Conservation (phyloP, 139 green algal species). For the Micractinium sp. region DNA sequence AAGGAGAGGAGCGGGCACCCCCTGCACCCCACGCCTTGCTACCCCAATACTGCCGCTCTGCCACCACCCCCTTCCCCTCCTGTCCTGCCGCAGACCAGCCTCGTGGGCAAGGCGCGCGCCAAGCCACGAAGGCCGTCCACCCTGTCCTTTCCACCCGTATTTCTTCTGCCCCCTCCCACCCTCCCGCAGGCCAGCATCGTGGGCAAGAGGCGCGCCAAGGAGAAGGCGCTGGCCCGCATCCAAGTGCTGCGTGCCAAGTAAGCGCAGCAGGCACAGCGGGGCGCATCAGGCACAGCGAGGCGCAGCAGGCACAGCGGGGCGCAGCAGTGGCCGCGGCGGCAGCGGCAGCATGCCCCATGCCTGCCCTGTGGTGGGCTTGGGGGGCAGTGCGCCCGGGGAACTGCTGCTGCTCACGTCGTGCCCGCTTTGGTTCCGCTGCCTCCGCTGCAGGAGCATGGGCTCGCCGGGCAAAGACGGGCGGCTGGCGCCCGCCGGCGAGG, state of each 20-base stretch:
- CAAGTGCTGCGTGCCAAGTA: conserved; percentile 16
- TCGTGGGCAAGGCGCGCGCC: conserved; percentile 15
- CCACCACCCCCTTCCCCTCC: neutral
- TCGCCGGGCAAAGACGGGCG: neutral
- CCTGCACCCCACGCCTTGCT: neutral
- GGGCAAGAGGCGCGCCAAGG: conserved; percentile 20
- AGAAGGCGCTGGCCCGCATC: conserved; percentile 25
- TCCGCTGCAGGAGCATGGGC: neutral
- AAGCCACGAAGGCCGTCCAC: too few species aligned
- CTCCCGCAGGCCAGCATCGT: conserved; percentile 30
- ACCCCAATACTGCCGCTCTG: neutral
- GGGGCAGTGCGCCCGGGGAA: too few species aligned
- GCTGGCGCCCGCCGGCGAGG: neutral
- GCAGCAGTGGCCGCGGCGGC: too few species aligned
- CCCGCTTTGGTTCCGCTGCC: neutral
- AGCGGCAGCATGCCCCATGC: too few species aligned
- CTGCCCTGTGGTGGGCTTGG: too few species aligned
- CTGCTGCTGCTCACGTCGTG: too few species aligned
- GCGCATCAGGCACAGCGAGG: too few species aligned
- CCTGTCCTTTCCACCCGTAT: too few species aligned
- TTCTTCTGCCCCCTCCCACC: neutral
- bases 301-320: too few species aligned
- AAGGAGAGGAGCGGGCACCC: too few species aligned
- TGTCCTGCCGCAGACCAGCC: neutral
- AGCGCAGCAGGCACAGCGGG: neutral